Base-by-base conservation (phyloP, 2,329 filamentous ascomycete genomes). In the Nemania sp. region DNA sequence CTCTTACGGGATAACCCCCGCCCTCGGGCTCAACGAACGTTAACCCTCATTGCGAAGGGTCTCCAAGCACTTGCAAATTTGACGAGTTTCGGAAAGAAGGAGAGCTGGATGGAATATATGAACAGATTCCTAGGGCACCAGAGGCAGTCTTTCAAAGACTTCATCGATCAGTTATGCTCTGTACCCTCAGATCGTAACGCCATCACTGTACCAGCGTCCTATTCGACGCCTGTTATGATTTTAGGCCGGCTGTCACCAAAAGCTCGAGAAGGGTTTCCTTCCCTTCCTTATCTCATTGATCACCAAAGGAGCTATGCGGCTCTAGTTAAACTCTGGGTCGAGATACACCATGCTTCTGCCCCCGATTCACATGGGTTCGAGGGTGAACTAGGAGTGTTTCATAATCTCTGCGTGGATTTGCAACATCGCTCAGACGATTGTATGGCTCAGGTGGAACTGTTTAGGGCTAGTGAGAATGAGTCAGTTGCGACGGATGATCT, bases 101-200 rank as follows among this genome's bases (percentile, higher is more conserved):
- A 98, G 79, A 90, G 92, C n/a, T 98, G 94, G 93, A 98, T 98
- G 94, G 94, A 97, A 81, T 94, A 94, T 0, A 98, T 98, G 95
- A 98, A 98, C 77, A 88, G 88, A 51, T 98, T 98, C 74, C 83
- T 98, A 43, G 86, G 85, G 8, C 85, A 88, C 1, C 91, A 97
- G 75, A 89, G 94, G 22, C 87, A 91, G 73, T 88, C 92, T 45
- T 93, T 98, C 80, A 97, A 94, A 78, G 87, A 90, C 54, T 98
- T 94, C 74, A 91, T 98, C 68, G 94, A 98, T 77, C 86, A 89
- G 32, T 88, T 98, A 54, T 98, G 95, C 82, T 89, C 91, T 8
- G 93, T 98, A 61, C 90, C 93, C 1, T 88, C 90, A 2, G 91
- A 94, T 54, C 86, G 88, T 56, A 86, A 85, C n/a, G 83, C 86